Evolutionary conservation across 202 grass and related monocot genomes (phyloP), one percentile per base, ranked within the genome.

Genomic region (Setaria italica): DNA sequence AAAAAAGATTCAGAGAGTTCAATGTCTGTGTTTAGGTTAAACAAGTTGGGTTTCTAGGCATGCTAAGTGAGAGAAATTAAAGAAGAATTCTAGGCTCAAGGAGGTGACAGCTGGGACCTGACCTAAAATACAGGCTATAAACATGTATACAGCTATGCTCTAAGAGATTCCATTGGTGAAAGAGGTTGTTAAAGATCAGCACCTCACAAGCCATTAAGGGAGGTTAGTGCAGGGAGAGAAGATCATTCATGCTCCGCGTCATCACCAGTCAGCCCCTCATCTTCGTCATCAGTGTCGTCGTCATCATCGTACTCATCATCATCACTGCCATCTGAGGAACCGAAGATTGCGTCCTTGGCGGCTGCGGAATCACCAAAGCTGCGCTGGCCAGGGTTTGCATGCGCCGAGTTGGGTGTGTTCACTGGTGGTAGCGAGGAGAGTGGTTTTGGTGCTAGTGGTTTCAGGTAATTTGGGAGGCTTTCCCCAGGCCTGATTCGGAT

Each of bases 71-170:
- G 62, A 17, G 5, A 20, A 57, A 70, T 20, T n/a, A 73, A 49
- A n/a, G 54, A 68, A 45, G 43, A 72, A 34, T 82, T 76, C 82
- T 85, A 80, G 64, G 81, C 77, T 91, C 85, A 59, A 77, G 85
- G 70, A 80, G 56, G 65, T 59, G 76, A 48, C 56, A 81, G 58
- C 49, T 83, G 82, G 82, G 85, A 67, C 41, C 72, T 82, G 85
- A 67, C 41, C 72, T 82, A 85, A 82, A 45, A 82, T 91, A 88
- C 86, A 91, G 81, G 65, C 66, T 91, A 91, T 91, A 81, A 91
- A 88, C 89, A 91, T 82, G 89, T 91, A 91, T 91, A 88, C 86
- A 91, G 72, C 86, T 91, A 88, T 88, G 82, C 77, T 91, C 89
- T 88, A 85, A 33, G 82, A 81, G 81, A 72, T 76, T 72, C 56